These are phyloP conservation scores for Fusarium keratoplasticum DNA, from an alignment of 2,329 filamentous ascomycete species.

Conservation along the genomic window DNA sequence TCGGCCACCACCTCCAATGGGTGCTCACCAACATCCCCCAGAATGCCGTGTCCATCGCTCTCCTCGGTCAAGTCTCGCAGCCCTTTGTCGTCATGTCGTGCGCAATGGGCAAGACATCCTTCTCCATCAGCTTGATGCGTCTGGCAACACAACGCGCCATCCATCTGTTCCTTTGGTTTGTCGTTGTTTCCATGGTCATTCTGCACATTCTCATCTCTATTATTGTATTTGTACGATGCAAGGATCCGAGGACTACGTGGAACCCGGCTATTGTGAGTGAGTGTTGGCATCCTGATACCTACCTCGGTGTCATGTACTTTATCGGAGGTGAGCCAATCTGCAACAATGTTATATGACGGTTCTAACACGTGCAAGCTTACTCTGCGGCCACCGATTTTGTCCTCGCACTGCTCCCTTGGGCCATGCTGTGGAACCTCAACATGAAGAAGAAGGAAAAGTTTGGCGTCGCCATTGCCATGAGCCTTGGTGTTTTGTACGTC, in stretches of 20 bases:
- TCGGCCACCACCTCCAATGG: slow-evolving; percentile 30
- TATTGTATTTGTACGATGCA: slow-evolving; percentile 23
- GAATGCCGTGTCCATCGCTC: slow-evolving; percentile 17
- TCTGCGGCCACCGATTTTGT: slow-evolving; percentile 32
- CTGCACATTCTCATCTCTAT: slow-evolving; percentile 26
- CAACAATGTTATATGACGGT: too few species aligned
- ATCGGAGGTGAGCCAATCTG: background rate
- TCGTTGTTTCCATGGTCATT: slow-evolving; percentile 19
- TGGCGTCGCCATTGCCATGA: slow-evolving; percentile 31
- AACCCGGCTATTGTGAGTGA: slow-evolving; percentile 29
- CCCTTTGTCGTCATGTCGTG: slow-evolving; percentile 33
- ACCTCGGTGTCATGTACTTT: slow-evolving; percentile 29
- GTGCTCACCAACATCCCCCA: slow-evolving; percentile 6
- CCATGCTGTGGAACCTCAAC: slow-evolving; percentile 34
- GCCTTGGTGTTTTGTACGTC: slow-evolving; percentile 29
- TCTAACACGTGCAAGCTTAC: slow-evolving; percentile 1
- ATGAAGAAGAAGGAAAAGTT: slow-evolving; percentile 38
- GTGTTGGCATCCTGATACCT: slow-evolving; percentile 28
- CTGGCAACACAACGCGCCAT: slow-evolving; percentile 22
- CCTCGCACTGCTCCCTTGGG: slow-evolving; percentile 26
- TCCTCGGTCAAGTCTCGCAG: slow-evolving; percentile 26
- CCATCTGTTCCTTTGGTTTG: slow-evolving; percentile 27
- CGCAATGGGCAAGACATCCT: slow-evolving; percentile 28
- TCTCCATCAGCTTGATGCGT: slow-evolving; percentile 33
- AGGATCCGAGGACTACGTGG: slow-evolving; percentile 29